Evolutionary conservation across 2,329 filamentous ascomycete genomes (phyloP), one percentile per base, ranked within the genome.

Genomic region (Sclerotinia borealis): DNA sequence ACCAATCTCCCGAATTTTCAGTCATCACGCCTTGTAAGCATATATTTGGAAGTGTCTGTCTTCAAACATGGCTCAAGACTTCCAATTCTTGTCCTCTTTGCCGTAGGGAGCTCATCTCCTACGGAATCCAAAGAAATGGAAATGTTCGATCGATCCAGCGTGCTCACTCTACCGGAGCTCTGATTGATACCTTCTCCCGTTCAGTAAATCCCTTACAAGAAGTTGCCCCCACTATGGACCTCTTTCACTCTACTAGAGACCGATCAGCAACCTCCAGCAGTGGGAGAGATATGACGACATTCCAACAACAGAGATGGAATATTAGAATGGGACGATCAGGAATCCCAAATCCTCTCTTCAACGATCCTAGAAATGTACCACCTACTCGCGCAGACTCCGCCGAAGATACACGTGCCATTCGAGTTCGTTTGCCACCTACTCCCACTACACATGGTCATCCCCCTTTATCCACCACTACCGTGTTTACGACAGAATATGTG

Each of bases 11-110:
- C 17, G 13, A 22, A 45, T 41, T 39, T 25, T 29, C 27, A 19
- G 27, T 56, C 5, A 11, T 56, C 27, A 56, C 52, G 5, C 52
- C 52, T 34, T 56, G 52, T 39, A 45, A 22, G 13, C 52, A 56
- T 17, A 56, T 22, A 56, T 56, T 56, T 45, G 52, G 52, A 3
- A 22, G 13, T 31, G 0, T 34, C 19, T 56, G 52, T 56, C 45
- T 56, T 6, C 37, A 7, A 45, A 19, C 4, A 17, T 56, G 52
- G 52, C 52, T 56, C 34, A 3, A 34, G 3, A 7, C 29, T 6
- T 22, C 39, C 4, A 19, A 43, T 25, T 34, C 17, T 43, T 56
- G 52, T 45, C 52, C 52, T 22, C 29, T 56, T 29, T 56, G 52
- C 2, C 52, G 52, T 25, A 31, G 7, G 4, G 8, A 22, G 8